These are phyloP conservation scores for Verticillium isaacii DNA, from an alignment of 2,329 filamentous ascomycete species.

Conservation along the genomic window DNA sequence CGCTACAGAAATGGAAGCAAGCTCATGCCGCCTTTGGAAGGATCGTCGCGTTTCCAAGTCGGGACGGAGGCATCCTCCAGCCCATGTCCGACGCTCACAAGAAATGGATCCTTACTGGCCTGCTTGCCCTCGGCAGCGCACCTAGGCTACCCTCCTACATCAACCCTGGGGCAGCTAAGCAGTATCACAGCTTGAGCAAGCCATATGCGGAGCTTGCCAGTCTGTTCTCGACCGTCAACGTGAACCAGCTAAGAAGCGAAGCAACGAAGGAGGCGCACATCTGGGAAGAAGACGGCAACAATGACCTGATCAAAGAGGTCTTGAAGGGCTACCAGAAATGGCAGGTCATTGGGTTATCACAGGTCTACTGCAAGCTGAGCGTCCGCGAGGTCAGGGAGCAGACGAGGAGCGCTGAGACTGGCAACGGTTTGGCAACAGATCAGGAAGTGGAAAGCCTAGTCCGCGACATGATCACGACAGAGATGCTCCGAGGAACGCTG, in stretches of 20 bases:
- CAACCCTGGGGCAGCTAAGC: constrained; percentile 45
- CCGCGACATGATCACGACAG: constrained; percentile 49
- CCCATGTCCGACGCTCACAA: constrained; percentile 88
- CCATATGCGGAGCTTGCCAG: constrained; percentile 67
- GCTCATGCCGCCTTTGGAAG: constrained; percentile 59
- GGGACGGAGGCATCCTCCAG: constrained; percentile 60
- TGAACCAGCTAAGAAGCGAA: constrained; percentile 58
- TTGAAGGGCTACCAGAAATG: constrained; percentile 68
- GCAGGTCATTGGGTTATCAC: constrained; percentile 67
- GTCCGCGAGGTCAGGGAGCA: constrained; percentile 45
- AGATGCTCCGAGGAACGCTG: constrained; percentile 49
- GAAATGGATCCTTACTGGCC: constrained; percentile 76
- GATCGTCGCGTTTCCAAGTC: constrained; percentile 62
- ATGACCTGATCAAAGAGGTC: constrained; percentile 65
- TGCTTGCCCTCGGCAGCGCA: constrained; percentile 64
- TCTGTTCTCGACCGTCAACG: constrained; percentile 56
- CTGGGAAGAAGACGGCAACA: constrained; percentile 71
- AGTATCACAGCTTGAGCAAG: constrained; percentile 55
- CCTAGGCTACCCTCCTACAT: constrained; percentile 52
- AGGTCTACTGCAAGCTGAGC: constrained; percentile 61
- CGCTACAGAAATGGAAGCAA: constrained; percentile 54
- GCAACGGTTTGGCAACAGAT: constrained; percentile 33
- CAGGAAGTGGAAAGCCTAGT: constrained; percentile 42
- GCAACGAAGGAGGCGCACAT: constrained; percentile 50
- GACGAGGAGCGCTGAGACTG: constrained; percentile 52